Evolutionary conservation across 768 basidiomycete species (phyloP).

Genomic region (Mycena pura): DNA sequence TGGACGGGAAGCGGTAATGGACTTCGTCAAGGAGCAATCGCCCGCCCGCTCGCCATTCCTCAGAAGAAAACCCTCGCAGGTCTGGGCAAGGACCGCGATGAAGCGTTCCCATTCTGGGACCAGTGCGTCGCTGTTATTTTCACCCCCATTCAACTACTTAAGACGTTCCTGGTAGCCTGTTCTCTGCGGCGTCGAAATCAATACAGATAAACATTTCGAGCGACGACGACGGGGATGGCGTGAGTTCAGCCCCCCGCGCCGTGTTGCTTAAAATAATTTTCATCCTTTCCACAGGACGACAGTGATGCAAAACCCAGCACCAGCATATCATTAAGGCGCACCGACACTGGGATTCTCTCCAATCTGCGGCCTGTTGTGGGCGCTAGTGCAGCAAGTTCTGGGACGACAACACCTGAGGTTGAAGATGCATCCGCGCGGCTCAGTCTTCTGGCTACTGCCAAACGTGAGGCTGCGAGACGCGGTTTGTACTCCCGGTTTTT

Average conservation of each 20-base stretch:
- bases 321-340: conserved; percentile 54
- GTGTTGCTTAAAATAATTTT: not conserved
- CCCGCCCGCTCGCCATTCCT: conserved; percentile 75
- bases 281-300: conserved; percentile 24
- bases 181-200: conserved; percentile 80
- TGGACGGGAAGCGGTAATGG: conserved; percentile 89
- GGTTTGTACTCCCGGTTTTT: conserved; percentile 84
- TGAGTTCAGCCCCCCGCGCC: conserved; percentile 28
- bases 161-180: conserved; percentile 63
- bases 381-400: conserved; percentile 56
- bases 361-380: conserved; percentile 65
- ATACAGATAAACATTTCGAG: conserved; percentile 74
- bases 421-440: conserved; percentile 41
- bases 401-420: conserved; percentile 46
- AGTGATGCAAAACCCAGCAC: conserved; percentile 19
- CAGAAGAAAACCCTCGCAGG: conserved; percentile 89
- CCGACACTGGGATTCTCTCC: conserved; percentile 78
- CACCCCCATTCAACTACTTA: not conserved
- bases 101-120: conserved; percentile 98
- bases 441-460: conserved; percentile 67
- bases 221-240: conserved; percentile 54
- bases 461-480: conserved; percentile 78
- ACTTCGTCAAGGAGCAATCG: conserved; percentile 83
- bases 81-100: conserved; percentile 91
- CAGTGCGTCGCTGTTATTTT: conserved; percentile 64